Percentiles rank a stretch among this genome's conserved stretches.
These are phyloP conservation scores for Backusella mclennaniae DNA, from an alignment of 192 early-diverging fungal genomes.

Conservation along the genomic window DNA sequence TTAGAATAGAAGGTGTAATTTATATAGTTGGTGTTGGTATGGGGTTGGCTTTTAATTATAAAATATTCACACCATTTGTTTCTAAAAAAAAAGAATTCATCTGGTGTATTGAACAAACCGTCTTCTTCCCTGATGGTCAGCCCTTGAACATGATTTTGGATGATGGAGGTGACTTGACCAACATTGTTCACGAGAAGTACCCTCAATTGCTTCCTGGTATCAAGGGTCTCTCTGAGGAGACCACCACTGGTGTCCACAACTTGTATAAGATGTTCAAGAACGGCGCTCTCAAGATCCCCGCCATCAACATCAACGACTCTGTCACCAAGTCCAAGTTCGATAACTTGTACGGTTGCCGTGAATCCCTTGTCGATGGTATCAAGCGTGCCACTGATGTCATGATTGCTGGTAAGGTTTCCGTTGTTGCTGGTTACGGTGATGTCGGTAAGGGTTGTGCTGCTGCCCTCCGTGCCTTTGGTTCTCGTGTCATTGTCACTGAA, in stretches of 20 bases:
- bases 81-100: slow-evolving; percentile 68
- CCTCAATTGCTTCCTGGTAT: slow-evolving; percentile 83
- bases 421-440: slow-evolving; percentile 99
- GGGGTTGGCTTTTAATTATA: not conserved
- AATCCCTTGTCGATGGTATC: slow-evolving; percentile 98
- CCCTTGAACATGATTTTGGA: slow-evolving; percentile 99
- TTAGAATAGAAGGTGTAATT: not conserved
- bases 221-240: slow-evolving; percentile 97
- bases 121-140: slow-evolving; percentile 92
- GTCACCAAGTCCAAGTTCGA: slow-evolving; percentile 99
- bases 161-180: slow-evolving; percentile 98
- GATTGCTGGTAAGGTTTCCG: slow-evolving; percentile 99
- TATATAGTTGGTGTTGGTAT: not conserved
- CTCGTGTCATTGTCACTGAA: slow-evolving; percentile 97
- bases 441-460: slow-evolving; percentile 99
- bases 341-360: slow-evolving; percentile 99
- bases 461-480: slow-evolving; percentile 97
- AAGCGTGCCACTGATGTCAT: slow-evolving; percentile 99
- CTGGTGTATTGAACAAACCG: slow-evolving; percentile 98
- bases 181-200: slow-evolving; percentile 94
- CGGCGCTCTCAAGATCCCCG: slow-evolving; percentile 94
- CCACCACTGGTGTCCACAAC: slow-evolving; percentile 99
- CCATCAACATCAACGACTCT: slow-evolving; percentile 99
- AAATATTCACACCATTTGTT: not conserved
- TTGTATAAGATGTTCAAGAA: slow-evolving; percentile 99